phyloP scores from a whole-genome alignment of 2,329 filamentous ascomycete species.

The Colletotrichum agaves region DNA sequence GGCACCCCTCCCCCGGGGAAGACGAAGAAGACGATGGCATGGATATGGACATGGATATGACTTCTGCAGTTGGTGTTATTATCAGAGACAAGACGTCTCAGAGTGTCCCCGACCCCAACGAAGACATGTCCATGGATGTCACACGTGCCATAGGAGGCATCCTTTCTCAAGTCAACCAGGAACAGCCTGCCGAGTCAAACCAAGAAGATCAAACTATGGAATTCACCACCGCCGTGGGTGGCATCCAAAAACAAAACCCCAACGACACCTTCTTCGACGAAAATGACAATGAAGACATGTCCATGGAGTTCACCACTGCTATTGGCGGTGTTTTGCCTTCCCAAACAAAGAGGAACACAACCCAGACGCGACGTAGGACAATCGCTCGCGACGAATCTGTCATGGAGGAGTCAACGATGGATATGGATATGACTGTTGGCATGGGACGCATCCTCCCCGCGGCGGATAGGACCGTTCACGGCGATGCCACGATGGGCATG shows the following conservation, averaged over 20 bases:
- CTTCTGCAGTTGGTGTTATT: conserved; percentile 66
- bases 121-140: conserved; percentile 94
- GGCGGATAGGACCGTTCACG: conserved; percentile 40
- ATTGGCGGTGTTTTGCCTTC: conserved; percentile 64
- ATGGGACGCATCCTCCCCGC: conserved; percentile 64
- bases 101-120: conserved; percentile 59
- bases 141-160: conserved; percentile 87
- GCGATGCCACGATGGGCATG: conserved; percentile 67
- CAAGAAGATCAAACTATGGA: conserved; percentile 80
- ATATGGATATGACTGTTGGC: conserved; percentile 72
- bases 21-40: conserved; percentile 47
- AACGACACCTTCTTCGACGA: conserved; percentile 45
- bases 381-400: conserved; percentile 48
- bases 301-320: conserved; percentile 80
- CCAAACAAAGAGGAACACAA: conserved; percentile 37
- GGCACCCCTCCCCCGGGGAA: not conserved
- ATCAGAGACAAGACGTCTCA: conserved; percentile 50
- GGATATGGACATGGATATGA: conserved; percentile 67
- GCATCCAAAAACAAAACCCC: conserved; percentile 61
- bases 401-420: conserved; percentile 42
- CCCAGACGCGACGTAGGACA: conserved; percentile 43
- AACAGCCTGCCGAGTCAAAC: conserved; percentile 2
- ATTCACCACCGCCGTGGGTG: conserved; percentile 81
- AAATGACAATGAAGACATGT: conserved; percentile 73
- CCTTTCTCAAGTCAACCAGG: conserved; percentile 58